Conservation (phyloP, 148 eudicot species). For the Silene conica region DNA sequence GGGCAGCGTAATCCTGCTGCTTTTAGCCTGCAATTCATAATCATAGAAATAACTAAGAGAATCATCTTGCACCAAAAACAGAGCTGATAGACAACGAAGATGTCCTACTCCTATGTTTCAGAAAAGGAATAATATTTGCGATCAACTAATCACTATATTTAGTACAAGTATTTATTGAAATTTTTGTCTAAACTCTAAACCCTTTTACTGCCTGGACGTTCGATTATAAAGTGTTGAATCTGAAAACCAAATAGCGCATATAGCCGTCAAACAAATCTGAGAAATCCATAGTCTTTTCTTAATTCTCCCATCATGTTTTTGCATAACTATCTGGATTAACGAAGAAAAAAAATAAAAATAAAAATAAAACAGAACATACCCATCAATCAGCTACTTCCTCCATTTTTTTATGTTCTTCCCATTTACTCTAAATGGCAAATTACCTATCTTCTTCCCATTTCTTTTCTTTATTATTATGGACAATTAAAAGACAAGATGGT, state of each 20-base stretch:
- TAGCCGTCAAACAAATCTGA: background rate
- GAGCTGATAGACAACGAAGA: background rate
- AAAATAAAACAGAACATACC: background rate
- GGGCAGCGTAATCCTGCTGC: slow-evolving; percentile 96
- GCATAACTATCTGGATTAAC: background rate
- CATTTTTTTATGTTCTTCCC: too few species aligned
- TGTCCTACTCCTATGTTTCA: background rate
- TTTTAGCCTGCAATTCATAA: slow-evolving; percentile 57
- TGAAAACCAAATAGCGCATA: background rate
- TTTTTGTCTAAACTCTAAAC: background rate
- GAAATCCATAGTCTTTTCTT: background rate
- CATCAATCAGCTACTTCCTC: background rate
- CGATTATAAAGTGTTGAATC: background rate
- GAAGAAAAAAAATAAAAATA: background rate
- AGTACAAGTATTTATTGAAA: background rate
- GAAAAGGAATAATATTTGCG: background rate
- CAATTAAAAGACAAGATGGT: too few species aligned
- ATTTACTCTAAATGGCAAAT: too few species aligned
- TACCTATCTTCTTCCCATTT: too few species aligned
- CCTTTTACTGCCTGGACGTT: background rate
- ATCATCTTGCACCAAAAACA: background rate
- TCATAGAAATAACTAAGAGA: slow-evolving; percentile 3
- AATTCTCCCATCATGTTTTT: background rate
- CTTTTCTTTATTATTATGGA: too few species aligned
- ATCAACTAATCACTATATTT: background rate